These are phyloP conservation scores for Plasmodium yoelii DNA, from an alignment of 169 alveolate genomes.

Conservation along the genomic window DNA sequence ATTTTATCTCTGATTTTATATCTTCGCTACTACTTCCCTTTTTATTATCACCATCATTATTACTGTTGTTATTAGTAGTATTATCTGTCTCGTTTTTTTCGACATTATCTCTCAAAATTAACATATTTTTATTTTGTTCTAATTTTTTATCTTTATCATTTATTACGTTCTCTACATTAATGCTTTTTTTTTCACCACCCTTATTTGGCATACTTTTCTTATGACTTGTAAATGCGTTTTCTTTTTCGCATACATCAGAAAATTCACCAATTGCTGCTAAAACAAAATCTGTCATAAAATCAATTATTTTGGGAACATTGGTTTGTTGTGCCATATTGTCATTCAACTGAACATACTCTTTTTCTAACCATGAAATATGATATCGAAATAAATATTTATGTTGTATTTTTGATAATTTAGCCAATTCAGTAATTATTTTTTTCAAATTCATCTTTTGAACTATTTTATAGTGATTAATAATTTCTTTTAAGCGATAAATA, in stretches of 20 bases:
- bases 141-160: background rate
- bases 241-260: background rate
- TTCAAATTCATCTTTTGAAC: constrained; percentile 50
- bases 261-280: background rate
- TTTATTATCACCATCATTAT: background rate
- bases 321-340: background rate
- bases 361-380: constrained; percentile 59
- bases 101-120: no score
- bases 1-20: background rate
- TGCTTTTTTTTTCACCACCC: background rate
- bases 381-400: constrained; percentile 63
- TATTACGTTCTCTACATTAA: background rate
- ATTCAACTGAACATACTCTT: constrained; percentile 5
- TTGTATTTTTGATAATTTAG: constrained; percentile 46
- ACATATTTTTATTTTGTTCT: no score
- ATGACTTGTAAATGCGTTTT: background rate
- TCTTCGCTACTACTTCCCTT: background rate
- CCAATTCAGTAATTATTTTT: constrained; percentile 42
- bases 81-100: background rate
- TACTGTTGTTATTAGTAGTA: background rate
- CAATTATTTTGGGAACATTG: constrained; percentile 6
- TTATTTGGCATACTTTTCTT: background rate
- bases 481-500: constrained; percentile 22
- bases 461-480: constrained; percentile 41
- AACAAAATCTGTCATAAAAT: constrained; percentile 26